Conservation (phyloP, 306 rosid genomes). For the Rubus parviflorus region DNA sequence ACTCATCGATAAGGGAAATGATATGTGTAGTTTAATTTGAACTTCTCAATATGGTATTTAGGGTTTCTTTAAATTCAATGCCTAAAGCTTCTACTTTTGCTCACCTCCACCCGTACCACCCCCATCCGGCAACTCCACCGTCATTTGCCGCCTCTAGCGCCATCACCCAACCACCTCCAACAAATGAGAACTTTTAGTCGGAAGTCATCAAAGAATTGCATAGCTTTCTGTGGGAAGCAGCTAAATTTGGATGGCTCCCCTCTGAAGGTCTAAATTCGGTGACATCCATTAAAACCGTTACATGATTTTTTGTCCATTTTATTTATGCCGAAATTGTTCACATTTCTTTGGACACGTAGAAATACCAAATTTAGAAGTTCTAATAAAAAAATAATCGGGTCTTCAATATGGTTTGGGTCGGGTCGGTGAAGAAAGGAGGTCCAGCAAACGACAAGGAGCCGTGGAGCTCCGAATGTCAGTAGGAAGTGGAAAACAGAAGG, state of each 20-base stretch:
- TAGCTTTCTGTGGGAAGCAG: no score
- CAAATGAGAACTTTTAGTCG: background rate
- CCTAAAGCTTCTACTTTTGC: no score
- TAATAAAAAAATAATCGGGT: no score
- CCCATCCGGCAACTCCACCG: background rate
- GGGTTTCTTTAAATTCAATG: no score
- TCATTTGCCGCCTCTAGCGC: background rate
- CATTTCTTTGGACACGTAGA: no score
- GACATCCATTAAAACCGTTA: background rate
- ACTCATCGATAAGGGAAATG: no score
- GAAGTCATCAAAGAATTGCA: background rate
- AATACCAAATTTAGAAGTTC: no score
- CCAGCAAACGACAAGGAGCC: background rate
- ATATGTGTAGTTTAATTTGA: background rate
- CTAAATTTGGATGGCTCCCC: no score
- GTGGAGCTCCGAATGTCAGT: constrained; percentile 8
- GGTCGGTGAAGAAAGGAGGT: background rate
- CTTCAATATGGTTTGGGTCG: background rate
- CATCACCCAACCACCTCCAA: background rate
- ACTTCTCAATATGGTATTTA: background rate
- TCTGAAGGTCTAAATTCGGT: no score
- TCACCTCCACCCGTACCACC: background rate
- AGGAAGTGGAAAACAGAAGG: background rate
- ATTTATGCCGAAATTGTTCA: no score
- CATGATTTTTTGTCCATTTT: background rate